Conservation (phyloP, 192 early-diverging fungal species). For the Coemansia sp. region DNA sequence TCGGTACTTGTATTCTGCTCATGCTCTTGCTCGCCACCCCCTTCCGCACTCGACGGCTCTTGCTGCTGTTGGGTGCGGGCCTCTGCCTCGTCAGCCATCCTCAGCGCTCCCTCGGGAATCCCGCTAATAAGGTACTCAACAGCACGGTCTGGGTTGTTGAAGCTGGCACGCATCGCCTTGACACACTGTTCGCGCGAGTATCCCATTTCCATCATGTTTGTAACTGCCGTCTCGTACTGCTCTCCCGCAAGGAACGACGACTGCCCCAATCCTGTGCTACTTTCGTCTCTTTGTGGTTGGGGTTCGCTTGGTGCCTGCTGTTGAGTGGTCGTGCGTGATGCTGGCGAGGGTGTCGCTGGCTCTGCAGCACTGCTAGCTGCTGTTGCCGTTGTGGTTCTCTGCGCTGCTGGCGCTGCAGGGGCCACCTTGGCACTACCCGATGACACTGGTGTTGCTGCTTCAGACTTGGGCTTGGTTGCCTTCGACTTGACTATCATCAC, state of each 20-base stretch:
- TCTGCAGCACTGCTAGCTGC: conserved; percentile 39
- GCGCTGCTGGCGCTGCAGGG: conserved; percentile 43
- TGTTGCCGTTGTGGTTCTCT: conserved; percentile 30
- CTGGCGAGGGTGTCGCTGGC: conserved; percentile 47
- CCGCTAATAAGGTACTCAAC: conserved; percentile 90
- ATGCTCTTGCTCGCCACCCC: neutral
- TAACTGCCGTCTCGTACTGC: conserved; percentile 77
- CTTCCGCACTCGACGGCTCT: conserved; percentile 27
- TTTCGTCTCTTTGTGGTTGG: neutral
- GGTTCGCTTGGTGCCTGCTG: neutral
- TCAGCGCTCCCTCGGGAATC: conserved; percentile 53
- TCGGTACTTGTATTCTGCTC: conserved; percentile 8
- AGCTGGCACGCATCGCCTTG: conserved; percentile 91
- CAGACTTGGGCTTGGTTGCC: conserved; percentile 39
- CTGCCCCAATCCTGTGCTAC: conserved; percentile 53
- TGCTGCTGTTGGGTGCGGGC: conserved; percentile 16
- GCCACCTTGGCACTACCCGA: conserved; percentile 39
- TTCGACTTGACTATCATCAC: conserved; percentile 87
- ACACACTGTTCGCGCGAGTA: conserved; percentile 84
- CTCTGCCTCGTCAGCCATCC: conserved; percentile 41
- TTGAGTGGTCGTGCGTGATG: conserved; percentile 40
- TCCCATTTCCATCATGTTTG: conserved; percentile 94
- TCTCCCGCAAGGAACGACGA: conserved; percentile 59
- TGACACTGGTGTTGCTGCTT: neutral
- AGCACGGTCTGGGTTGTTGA: conserved; percentile 96